Conservation (phyloP, 2,329 filamentous ascomycete genomes). For the Cladophialophora carrionii region DNA sequence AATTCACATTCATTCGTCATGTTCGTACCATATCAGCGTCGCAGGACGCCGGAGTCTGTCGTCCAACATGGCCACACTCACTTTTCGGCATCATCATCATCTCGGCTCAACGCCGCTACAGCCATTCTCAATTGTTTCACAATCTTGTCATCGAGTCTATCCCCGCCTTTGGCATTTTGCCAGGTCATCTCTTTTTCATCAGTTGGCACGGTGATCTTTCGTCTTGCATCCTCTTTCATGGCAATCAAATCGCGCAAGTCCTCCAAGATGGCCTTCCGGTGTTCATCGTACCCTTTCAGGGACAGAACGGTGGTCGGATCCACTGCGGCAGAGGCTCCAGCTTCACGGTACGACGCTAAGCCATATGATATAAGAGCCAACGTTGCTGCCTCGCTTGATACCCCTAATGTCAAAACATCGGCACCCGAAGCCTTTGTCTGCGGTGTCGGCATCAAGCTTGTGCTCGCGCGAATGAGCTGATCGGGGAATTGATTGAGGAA, state of each 20-base stretch:
- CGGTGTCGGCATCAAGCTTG: slow-evolving; percentile 64
- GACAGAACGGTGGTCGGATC: slow-evolving; percentile 66
- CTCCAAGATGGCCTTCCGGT: slow-evolving; percentile 71
- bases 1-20: not conserved
- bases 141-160: slow-evolving; percentile 74
- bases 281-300: slow-evolving; percentile 63
- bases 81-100: slow-evolving; percentile 40
- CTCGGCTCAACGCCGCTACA: slow-evolving; percentile 48
- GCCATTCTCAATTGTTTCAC: slow-evolving; percentile 67
- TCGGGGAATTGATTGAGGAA: slow-evolving; percentile 89
- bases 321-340: slow-evolving; percentile 65
- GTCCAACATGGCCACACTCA: slow-evolving; percentile 11
- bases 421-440: slow-evolving; percentile 44
- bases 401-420: slow-evolving; percentile 47
- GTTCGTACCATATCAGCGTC: not conserved
- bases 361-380: slow-evolving; percentile 76
- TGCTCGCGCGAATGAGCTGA: slow-evolving; percentile 72
- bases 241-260: slow-evolving; percentile 70
- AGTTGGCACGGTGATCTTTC: slow-evolving; percentile 72
- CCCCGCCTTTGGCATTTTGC: slow-evolving; percentile 50
- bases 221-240: slow-evolving; percentile 39
- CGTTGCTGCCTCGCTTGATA: slow-evolving; percentile 45
- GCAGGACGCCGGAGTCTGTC: not conserved
- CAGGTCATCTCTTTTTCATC: slow-evolving; percentile 72
- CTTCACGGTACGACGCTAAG: slow-evolving; percentile 65